Evolutionary conservation across 306 rosid species (phyloP).

Genomic region (Quercus wislizeni): DNA sequence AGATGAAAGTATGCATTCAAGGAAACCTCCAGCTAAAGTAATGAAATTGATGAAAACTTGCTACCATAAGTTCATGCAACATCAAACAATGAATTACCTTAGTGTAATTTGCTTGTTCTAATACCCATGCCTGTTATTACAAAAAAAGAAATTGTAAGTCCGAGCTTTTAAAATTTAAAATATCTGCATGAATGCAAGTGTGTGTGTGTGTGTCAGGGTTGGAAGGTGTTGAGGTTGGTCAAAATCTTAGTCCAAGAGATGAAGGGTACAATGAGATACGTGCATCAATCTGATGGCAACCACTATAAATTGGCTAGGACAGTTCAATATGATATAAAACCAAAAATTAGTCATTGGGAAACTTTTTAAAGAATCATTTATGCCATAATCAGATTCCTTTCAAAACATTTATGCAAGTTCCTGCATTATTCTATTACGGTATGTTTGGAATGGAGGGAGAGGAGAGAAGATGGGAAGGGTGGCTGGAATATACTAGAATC

Average conservation of each 20-base stretch:
- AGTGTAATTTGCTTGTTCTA: constrained; percentile 79
- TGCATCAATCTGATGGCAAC: not conserved
- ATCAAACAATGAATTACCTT: constrained; percentile 50
- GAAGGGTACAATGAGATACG: not conserved
- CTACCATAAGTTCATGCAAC: constrained; percentile 9
- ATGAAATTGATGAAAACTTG: constrained; percentile 9
- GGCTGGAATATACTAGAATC: too few species aligned
- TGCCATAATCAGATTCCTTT: not conserved
- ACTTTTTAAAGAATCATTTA: not conserved
- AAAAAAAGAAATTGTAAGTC: constrained; percentile 13
- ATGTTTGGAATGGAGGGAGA: too few species aligned
- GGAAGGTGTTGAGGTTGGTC: not conserved
- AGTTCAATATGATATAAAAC: not conserved
- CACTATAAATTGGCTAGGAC: not conserved
- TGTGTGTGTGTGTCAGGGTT: not conserved
- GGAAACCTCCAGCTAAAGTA: not conserved
- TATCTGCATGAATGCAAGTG: not conserved
- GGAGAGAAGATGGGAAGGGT: too few species aligned
- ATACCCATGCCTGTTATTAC: constrained; percentile 54
- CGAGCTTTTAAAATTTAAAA: constrained; percentile 9
- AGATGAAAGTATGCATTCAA: not conserved
- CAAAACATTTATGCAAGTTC: not conserved
- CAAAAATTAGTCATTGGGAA: not conserved
- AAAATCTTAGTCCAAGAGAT: not conserved
- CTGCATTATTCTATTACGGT: not conserved